Evolutionary conservation across 495 filamentous ascomycete genomes (phyloP).

Genomic region (Penicillium salamii): DNA sequence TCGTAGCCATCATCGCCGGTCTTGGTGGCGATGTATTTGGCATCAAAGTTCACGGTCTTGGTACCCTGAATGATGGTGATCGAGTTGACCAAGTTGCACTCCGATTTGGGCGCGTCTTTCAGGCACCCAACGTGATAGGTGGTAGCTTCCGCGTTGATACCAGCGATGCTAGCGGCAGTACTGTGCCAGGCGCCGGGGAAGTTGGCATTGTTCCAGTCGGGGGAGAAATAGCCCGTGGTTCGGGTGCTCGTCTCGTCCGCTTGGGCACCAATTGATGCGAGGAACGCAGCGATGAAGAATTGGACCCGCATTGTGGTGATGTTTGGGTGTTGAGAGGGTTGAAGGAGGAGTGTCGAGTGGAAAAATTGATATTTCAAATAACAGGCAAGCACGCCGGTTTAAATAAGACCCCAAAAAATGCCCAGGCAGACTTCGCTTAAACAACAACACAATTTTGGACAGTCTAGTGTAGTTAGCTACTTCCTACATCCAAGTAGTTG

Average conservation of each 20-base stretch:
- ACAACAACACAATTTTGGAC: too few relatives aligned
- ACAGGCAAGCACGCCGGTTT: too few relatives aligned
- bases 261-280: constrained; percentile 8
- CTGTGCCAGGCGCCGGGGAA: constrained; percentile 9
- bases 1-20: constrained; percentile 7
- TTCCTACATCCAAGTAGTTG: too few relatives aligned
- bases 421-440: too few relatives aligned
- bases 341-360: too few relatives aligned
- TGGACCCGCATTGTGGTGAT: constrained; percentile 10
- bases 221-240: constrained; percentile 10
- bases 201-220: not conserved
- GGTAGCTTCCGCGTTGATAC: constrained; percentile 10
- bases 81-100: constrained; percentile 12
- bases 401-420: too few relatives aligned
- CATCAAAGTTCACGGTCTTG: constrained; percentile 16
- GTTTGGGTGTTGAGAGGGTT: too few relatives aligned
- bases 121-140: constrained; percentile 23
- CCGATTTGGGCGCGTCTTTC: constrained; percentile 16
- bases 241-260: constrained; percentile 2
- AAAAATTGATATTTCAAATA: too few relatives aligned
- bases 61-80: constrained; percentile 19
- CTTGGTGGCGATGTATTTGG: constrained; percentile 11
- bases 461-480: too few relatives aligned
- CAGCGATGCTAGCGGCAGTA: constrained; percentile 17
- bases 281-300: constrained; percentile 9